These are phyloP conservation scores for Xylaria longipes DNA, from an alignment of 495 filamentous ascomycete species.

Conservation along the genomic window DNA sequence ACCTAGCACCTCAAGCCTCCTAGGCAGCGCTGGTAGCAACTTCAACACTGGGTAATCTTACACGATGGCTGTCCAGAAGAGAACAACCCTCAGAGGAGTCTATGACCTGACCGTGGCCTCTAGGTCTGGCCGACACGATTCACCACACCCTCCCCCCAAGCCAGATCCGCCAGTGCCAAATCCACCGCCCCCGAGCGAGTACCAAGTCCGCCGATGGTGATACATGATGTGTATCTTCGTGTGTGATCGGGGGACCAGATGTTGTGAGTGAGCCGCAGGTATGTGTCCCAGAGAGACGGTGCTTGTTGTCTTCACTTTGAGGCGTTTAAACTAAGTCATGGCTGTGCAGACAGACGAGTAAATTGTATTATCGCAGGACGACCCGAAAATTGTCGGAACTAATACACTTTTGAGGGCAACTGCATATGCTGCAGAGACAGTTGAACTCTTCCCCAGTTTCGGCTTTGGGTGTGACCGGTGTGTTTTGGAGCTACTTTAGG, in stretches of 20 bases:
- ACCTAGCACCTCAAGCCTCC: slow-evolving; percentile 2
- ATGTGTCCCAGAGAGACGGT: background rate
- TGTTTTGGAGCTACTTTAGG: background rate
- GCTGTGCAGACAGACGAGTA: background rate
- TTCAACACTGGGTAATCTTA: background rate
- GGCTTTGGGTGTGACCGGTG: background rate
- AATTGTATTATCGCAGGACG: background rate
- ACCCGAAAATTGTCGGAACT: background rate
- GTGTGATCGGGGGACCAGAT: too few relatives aligned
- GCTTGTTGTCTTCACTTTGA: background rate
- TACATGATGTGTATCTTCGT: background rate
- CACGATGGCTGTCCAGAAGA: slow-evolving; percentile 1
- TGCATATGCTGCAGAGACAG: background rate
- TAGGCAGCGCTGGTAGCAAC: background rate
- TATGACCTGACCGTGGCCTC: background rate
- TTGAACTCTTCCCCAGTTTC: background rate
- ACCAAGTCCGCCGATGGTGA: background rate
- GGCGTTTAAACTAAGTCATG: background rate
- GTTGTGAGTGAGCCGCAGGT: background rate
- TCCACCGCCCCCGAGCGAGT: slow-evolving; percentile 10
- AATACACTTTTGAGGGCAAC: background rate
- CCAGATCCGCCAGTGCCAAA: slow-evolving; percentile 22
- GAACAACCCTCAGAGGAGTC: background rate
- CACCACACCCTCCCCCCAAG: slow-evolving; percentile 12
- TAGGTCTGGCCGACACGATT: background rate